phyloP scores from a whole-genome alignment of 192 early-diverging fungal genomes.

The Podila epigama region DNA sequence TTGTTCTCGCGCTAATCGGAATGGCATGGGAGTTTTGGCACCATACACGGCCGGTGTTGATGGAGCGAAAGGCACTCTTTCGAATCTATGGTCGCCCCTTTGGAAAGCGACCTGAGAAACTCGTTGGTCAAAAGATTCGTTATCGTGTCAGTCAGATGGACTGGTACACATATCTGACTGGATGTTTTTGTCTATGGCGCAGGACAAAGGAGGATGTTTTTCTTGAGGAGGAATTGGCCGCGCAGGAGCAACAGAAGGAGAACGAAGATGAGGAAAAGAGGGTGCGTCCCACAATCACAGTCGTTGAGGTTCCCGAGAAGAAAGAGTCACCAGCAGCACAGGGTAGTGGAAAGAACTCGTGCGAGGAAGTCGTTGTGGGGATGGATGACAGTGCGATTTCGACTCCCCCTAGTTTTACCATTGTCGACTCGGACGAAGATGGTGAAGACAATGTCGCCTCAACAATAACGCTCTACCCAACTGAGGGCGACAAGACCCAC shows the following conservation, averaged over 20 bases:
- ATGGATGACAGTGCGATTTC: not conserved
- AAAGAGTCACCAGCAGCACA: not conserved
- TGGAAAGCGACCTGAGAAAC: constrained; percentile 24
- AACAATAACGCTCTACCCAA: too few species aligned
- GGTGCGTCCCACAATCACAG: not conserved
- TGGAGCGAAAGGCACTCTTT: constrained; percentile 19
- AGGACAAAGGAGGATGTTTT: constrained; percentile 24
- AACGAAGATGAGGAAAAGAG: not conserved
- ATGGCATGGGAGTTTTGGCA: constrained; percentile 31
- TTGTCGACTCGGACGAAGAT: too few species aligned
- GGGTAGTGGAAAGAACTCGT: too few species aligned
- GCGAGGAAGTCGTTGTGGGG: not conserved
- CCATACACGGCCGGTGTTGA: constrained; percentile 24
- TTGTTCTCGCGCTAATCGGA: constrained; percentile 14
- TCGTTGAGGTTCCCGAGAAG: not conserved
- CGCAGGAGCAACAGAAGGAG: too few species aligned
- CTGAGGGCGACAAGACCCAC: too few species aligned
- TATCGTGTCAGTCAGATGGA: not conserved
- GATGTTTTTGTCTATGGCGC: constrained; percentile 15
- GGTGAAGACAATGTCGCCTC: too few species aligned
- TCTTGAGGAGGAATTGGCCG: constrained; percentile 2
- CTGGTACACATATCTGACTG: constrained; percentile 20
- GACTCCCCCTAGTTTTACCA: too few species aligned
- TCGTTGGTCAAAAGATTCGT: constrained; percentile 6
- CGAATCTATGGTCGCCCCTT: constrained; percentile 36